Percentiles rank a stretch among this genome's conserved stretches.
phyloP scores from a whole-genome alignment of 2,329 filamentous ascomycete genomes.

The Hypoxylon sp. region DNA sequence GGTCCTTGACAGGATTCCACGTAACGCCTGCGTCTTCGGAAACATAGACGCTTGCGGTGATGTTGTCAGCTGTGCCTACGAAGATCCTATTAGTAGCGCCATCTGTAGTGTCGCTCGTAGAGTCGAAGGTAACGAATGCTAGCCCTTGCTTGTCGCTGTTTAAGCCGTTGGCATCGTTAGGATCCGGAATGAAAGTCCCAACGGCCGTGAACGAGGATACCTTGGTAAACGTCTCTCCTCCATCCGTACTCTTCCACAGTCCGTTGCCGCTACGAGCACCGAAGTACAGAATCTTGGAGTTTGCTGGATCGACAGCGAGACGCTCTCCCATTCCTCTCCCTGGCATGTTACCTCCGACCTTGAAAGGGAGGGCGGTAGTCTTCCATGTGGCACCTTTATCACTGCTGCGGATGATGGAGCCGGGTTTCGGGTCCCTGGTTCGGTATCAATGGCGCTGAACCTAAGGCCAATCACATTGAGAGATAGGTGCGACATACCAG shows the following conservation, averaged over 20 bases:
- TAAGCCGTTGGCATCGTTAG: slow-evolving; percentile 60
- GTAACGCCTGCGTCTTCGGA: slow-evolving; percentile 66
- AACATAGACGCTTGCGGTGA: slow-evolving; percentile 66
- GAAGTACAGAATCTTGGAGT: slow-evolving; percentile 69
- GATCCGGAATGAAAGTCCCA: slow-evolving; percentile 63
- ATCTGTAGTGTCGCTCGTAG: slow-evolving; percentile 60
- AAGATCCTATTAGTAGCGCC: slow-evolving; percentile 69
- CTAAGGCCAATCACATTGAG: not conserved
- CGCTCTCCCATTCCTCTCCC: slow-evolving; percentile 71
- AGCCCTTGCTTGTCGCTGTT: slow-evolving; percentile 63
- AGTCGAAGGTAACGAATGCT: slow-evolving; percentile 68
- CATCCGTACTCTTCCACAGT: slow-evolving; percentile 69
- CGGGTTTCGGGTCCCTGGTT: slow-evolving; percentile 65
- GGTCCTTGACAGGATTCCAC: slow-evolving; percentile 64
- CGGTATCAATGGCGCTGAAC: slow-evolving; percentile 3
- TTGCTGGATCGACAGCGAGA: slow-evolving; percentile 69
- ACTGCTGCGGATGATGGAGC: slow-evolving; percentile 66
- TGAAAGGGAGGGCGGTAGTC: slow-evolving; percentile 65
- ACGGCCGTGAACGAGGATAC: slow-evolving; percentile 65
- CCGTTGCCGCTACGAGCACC: slow-evolving; percentile 71
- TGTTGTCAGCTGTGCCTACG: slow-evolving; percentile 67
- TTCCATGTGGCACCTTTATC: slow-evolving; percentile 68
- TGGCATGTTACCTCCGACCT: slow-evolving; percentile 73
- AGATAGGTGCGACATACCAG: slow-evolving; percentile 56
- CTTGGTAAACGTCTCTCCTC: slow-evolving; percentile 66